A percentile compares a stretch with the other conserved stretches of the same genome.
Evolutionary conservation across 140 eudicot genomes (phyloP).

Genomic region (Anethum foeniculum): DNA sequence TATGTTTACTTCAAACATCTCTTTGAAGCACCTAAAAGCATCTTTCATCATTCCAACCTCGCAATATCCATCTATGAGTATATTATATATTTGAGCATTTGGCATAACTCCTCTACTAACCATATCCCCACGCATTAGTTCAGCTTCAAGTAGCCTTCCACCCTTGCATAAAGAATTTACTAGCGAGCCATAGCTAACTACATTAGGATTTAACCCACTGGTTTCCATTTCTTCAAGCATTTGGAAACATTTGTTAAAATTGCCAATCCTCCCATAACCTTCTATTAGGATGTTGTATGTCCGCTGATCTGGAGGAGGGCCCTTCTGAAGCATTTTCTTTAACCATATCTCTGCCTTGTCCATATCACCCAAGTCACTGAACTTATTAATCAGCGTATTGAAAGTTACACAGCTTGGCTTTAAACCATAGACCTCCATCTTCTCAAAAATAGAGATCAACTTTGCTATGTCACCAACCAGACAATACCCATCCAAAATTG

Average conservation of each 20-base stretch:
- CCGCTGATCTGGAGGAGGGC: conserved; percentile 43
- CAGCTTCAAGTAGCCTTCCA: conserved; percentile 62
- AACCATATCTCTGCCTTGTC: conserved; percentile 56
- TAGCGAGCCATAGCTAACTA: conserved; percentile 52
- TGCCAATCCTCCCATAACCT: conserved; percentile 46
- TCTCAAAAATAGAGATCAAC: conserved; percentile 30
- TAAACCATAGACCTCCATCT: conserved; percentile 46
- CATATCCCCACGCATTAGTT: conserved; percentile 52
- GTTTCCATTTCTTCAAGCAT: conserved; percentile 68
- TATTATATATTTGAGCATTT: conserved; percentile 53
- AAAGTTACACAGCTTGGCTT: conserved; percentile 39
- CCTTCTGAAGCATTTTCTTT: conserved; percentile 48
- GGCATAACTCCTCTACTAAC: conserved; percentile 47
- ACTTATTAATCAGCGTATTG: conserved; percentile 45
- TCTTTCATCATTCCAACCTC: conserved; percentile 34
- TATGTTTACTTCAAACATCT: conserved; percentile 36
- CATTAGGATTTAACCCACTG: conserved; percentile 44
- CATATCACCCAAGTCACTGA: conserved; percentile 48
- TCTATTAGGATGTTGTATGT: conserved; percentile 60
- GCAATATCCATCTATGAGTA: conserved; percentile 58
- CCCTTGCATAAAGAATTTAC: conserved; percentile 51
- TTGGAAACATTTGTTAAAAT: conserved; percentile 55
- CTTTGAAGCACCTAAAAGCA: conserved; percentile 48
- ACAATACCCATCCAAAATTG: conserved; percentile 62
- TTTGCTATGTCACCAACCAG: conserved; percentile 34